Base-by-base conservation (phyloP, 148 eudicot species). In the Cornus florida region DNA sequence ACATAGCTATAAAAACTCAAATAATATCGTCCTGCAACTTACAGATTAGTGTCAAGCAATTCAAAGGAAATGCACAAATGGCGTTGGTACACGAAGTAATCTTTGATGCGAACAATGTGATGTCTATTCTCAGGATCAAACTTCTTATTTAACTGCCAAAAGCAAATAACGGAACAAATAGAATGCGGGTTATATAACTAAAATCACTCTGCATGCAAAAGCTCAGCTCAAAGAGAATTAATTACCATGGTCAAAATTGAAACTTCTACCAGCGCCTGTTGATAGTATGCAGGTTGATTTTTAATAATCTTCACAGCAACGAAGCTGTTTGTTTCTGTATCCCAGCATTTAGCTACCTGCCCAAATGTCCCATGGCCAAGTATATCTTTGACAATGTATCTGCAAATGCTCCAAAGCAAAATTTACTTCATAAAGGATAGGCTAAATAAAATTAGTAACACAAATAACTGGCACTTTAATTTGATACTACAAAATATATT, bases 361-460 rank as follows among this genome's bases (percentile, higher is more conserved):
- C 99, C 99, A 89, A 96, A 96, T 69, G 99, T 96, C 77, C 99
- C 99, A 67, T 93, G 99, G 39, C 99, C 99, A 86, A 96, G 98
- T 66, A 96, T 87, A 77, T 96, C 99, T 84, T 93, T 96, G 62
- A 96, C 98, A 74, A 96, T 83, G 77, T 96, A 96, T 83, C 99
- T 96, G 92, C 81, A 86, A 60, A 78, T 39, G 17, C 70, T 53
- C 39, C 57, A 67, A 59, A 70, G 57, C 33, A 48, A 75, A 57
- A n/a, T 62, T 69, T 56, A 71, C 53, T 60, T 43, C 9, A 57
- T 28, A 67, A 28, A 56, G 43, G 67, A 31, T 41, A 57, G 9
- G 24, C 64, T 20, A 46, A 48, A 67, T 22, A 24, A 46, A 35
- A 69, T 69, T 59, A 57, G 24, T 17, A 48, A 70, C 70, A 57